Conservation (phyloP, 805 yeast species). For the Candida oleophila region DNA sequence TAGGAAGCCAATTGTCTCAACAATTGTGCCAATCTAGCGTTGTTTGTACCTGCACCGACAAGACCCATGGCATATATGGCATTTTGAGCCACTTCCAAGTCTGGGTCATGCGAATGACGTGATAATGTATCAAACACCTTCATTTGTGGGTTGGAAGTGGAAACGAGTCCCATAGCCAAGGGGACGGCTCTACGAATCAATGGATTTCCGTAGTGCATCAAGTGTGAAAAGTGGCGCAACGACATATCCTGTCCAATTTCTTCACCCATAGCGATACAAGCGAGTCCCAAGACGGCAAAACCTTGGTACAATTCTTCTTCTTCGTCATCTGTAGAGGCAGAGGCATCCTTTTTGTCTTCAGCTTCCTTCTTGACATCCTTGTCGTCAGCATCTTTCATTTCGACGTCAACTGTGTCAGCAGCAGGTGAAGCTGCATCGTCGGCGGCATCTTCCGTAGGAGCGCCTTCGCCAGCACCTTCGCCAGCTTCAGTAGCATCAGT, state of each 20-base stretch:
- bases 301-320: conserved; percentile 69
- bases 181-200: conserved; percentile 93
- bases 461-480: conserved; percentile 17
- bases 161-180: conserved; percentile 93
- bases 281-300: conserved; percentile 91
- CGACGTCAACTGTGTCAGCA: conserved; percentile 27
- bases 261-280: conserved; percentile 95
- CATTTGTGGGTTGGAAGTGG: conserved; percentile 93
- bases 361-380: conserved; percentile 30
- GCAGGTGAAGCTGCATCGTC: conserved; percentile 10
- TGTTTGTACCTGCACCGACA: conserved; percentile 98
- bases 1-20: conserved; percentile 93
- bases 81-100: conserved; percentile 88
- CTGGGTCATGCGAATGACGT: conserved; percentile 94
- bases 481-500: conserved; percentile 23
- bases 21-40: conserved; percentile 95
- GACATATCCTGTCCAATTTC: conserved; percentile 98
- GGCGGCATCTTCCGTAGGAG: conserved; percentile 16
- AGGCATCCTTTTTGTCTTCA: conserved; percentile 13
- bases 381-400: conserved; percentile 30
- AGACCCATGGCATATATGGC: conserved; percentile 97
- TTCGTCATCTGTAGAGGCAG: conserved; percentile 30
- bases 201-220: conserved; percentile 96
- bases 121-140: conserved; percentile 95
- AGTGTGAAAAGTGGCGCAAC: conserved; percentile 92